Base-by-base conservation (phyloP, 768 basidiomycete genomes). In the Lentinula sp. region DNA sequence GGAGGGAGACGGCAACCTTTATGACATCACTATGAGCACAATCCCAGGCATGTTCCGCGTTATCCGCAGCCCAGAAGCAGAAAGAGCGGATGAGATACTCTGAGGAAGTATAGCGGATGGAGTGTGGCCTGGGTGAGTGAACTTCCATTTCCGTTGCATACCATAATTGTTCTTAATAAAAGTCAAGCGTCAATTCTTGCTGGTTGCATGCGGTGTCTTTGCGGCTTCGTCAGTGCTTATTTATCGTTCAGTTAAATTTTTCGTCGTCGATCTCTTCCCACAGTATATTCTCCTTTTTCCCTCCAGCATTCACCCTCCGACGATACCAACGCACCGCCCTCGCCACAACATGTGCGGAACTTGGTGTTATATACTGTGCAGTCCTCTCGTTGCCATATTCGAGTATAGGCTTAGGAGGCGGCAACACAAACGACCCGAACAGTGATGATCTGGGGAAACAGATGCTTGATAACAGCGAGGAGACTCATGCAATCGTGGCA, bases 281-380 rank as follows among this genome's bases (percentile, higher is more conserved):
- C 65, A 87, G 89, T 63, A 70, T 90, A n/a, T 79, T 85, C 65
- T 91, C 84, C 8, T 85, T 84, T 76, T 74, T 86, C 18, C 90
- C 84, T 16, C 88, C 85, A 18, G 81, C 86, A 0, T 88, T 83
- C 0, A 90, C 91, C 0, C 85, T 91, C 41, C 84, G 91, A 4
- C 73, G 74, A 8, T 93, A 92, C 64, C 86, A 92, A 63, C 85
- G 93, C 4, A 76, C 79, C 6, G 80, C 86, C 1, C 77, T 94
- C 62, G 79, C 91, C 0, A 90, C 87, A 1, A 86, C 86, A 0
- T 79, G 85, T 36, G 73, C 79, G 0, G 85, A 91, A 66, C 72
- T 91, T 6, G 92, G 91, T 1, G 74, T 81, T 0, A 77, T 89
- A 9, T 88, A 93, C 61, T 95, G 93, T 68, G 81, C 86, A 1